Conservation (phyloP, 2,329 filamentous ascomycete genomes). For the Bertia moriformis region DNA sequence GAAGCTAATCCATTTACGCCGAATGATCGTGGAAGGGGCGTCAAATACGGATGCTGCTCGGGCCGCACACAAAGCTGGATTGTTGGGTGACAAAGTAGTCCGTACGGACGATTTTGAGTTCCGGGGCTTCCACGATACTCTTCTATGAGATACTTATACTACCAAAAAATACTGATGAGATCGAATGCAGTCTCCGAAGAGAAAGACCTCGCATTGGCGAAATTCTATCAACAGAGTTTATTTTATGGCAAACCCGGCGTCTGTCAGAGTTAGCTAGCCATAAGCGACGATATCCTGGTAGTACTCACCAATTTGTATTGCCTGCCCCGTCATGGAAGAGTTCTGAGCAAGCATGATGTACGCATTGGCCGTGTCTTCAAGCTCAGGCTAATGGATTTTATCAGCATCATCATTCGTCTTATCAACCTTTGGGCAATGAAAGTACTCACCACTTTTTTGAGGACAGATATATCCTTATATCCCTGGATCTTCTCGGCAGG, state of each 20-base stretch:
- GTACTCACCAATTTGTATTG: constrained; percentile 22
- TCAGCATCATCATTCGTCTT: not conserved
- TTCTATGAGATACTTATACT: not conserved
- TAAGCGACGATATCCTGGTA: too few relatives aligned
- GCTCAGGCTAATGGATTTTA: constrained; percentile 13
- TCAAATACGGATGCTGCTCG: constrained; percentile 15
- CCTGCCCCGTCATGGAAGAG: constrained; percentile 26
- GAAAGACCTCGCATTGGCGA: too few relatives aligned
- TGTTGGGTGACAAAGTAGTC: constrained; percentile 15
- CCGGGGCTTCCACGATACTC: not conserved
- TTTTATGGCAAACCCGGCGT: constrained; percentile 15
- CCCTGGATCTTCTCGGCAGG: constrained; percentile 30
- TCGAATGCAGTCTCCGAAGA: not conserved
- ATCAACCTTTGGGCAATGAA: not conserved
- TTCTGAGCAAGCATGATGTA: constrained; percentile 24
- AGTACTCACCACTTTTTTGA: constrained; percentile 36
- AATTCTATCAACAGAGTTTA: too few relatives aligned
- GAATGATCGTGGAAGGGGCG: constrained; percentile 22
- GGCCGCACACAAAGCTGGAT: constrained; percentile 20
- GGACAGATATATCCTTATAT: constrained; percentile 29
- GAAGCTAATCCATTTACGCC: constrained; percentile 13
- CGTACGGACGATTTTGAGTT: constrained; percentile 1
- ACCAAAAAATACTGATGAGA: not conserved
- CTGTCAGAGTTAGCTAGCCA: constrained; percentile 10
- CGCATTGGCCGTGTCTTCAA: constrained; percentile 23